Base-by-base conservation (phyloP, 495 filamentous ascomycete genomes). In the Aspergillus sparsus region DNA sequence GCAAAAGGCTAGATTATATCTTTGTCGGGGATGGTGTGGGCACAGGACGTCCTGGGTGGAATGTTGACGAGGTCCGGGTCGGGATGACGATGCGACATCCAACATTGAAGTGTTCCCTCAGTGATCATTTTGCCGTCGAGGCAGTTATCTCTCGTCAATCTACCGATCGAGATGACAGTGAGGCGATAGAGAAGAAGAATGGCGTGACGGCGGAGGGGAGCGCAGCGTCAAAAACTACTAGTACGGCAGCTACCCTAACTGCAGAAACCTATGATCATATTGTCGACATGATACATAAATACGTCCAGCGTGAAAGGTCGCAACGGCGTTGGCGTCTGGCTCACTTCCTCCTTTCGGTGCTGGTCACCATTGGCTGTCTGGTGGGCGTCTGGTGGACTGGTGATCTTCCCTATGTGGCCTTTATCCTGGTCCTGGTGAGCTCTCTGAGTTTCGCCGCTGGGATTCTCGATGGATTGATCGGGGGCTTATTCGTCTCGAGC, bases 1-100 rank as follows among this genome's bases (percentile, higher is more conserved):
- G 87, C 6, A 93, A 96, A 71, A 78, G 94, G 16, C 80, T 98
- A n/a, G 95, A 98, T 74, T 98, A 98, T 74, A 89, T 98, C 62
- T 98, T 98, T 68, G 78, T 88, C 42, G 78, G 83, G 9, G 81
- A 77, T 34, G 75, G 75, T 13, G 68, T 70, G 32, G 72, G 71
- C 57, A 50, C 69, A 53, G 70, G 71, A 12, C 50, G 68, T 5
- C 54, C 70, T 1, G 70, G 71, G 34, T 97, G 92, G 87, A 74
- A 77, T 4, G 86, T 97, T 58, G 80, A 86, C 56, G 74, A 79
- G 7, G 85, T 82, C 9, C 80, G 80, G 13, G 87, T 98, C 0
- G 85, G 87, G 49, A 96, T 98, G 89, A 89, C 85, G 53, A 80
- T 87, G 65, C 80, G 89, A 5, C 94, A 97, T 77, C 92, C 92